A percentile compares a stretch with the other conserved stretches of the same genome.
Evolutionary conservation across 1,139 yeast genomes (phyloP).

Genomic region (Geotrichum histeridarum): DNA sequence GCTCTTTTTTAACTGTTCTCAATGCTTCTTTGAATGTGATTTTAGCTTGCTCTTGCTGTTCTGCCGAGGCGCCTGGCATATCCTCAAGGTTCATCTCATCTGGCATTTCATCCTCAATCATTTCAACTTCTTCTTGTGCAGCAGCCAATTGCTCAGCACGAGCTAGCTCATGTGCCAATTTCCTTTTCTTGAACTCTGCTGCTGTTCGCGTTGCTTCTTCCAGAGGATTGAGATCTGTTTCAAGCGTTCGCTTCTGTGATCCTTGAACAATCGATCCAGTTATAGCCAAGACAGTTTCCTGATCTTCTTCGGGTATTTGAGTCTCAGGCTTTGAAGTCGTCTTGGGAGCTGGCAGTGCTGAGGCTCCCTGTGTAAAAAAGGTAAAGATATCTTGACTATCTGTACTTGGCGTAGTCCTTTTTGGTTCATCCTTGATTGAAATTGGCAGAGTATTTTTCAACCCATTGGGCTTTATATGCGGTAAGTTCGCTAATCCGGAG

Average conservation of each 20-base stretch:
- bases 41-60: neutral
- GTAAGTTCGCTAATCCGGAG: too few species aligned
- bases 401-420: neutral
- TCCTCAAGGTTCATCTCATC: slow-evolving; percentile 1
- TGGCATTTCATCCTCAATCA: neutral
- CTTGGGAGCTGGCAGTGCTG: neutral
- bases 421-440: too few species aligned
- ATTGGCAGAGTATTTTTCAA: too few species aligned
- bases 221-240: neutral
- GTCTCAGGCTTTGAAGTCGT: too few species aligned
- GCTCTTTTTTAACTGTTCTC: slow-evolving; percentile 11
- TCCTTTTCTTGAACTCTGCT: slow-evolving; percentile 9
- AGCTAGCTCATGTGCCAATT: slow-evolving; percentile 1
- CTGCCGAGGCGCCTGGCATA: neutral
- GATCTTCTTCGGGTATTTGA: too few species aligned
- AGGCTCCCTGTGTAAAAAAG: slow-evolving; percentile 2
- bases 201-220: slow-evolving; percentile 12
- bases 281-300: too few species aligned
- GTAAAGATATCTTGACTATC: slow-evolving; percentile 6
- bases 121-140: neutral
- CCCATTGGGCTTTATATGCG: too few species aligned
- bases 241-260: too few species aligned
- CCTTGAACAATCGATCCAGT: too few species aligned
- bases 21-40: slow-evolving; percentile 13
- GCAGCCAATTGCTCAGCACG: neutral